Base-by-base conservation (phyloP, 1,139 yeast species). In the Zygosaccharomyces sapae region DNA sequence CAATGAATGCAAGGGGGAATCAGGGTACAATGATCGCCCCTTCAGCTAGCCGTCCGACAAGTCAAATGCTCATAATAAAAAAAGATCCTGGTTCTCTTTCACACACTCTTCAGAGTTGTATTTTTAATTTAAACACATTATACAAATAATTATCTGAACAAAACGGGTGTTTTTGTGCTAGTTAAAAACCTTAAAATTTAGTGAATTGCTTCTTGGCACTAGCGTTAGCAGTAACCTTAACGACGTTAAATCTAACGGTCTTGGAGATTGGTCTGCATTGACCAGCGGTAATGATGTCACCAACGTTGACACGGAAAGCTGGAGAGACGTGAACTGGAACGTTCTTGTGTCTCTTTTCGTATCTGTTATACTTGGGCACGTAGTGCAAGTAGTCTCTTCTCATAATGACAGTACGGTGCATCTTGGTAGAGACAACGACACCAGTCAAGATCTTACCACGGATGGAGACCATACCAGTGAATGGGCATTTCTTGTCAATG, bases 341-440 rank as follows among this genome's bases (percentile, higher is more conserved):
- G 84, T 92, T 94, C 94, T 92, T 94, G 88, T 92, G 99, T 83
- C 99, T 90, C 88, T 92, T 92, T 83, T 92, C 99, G 86, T 89
- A 92, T 86, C 99, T 90, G 95, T 90, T 92, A 83, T 92, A 92
- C 86, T 94, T 92, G 77, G 97, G 96, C 76, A 92, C 86, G 80
- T 88, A 94, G 82, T 94, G 99, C 76, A 94, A 88, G 94, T 94
- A 94, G 74, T 92, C 98, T 82, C 99, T 92, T 86, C 98, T 90
- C 81, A 94, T 86, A 75, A 94, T 86, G 79, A 94, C 86, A 71
- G 99, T 94, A 84, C 99, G 94, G 95, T 92, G 98, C 98, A 92
- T 94, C 84, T 94, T 94, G 84, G 98, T 90, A 71, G 98, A 92
- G 65, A 92, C 96, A 77, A 94, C 99, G 72, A 95, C 86, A 81